Base-by-base conservation (phyloP, 192 early-diverging fungal species). In the Blastocladiella britannica region DNA sequence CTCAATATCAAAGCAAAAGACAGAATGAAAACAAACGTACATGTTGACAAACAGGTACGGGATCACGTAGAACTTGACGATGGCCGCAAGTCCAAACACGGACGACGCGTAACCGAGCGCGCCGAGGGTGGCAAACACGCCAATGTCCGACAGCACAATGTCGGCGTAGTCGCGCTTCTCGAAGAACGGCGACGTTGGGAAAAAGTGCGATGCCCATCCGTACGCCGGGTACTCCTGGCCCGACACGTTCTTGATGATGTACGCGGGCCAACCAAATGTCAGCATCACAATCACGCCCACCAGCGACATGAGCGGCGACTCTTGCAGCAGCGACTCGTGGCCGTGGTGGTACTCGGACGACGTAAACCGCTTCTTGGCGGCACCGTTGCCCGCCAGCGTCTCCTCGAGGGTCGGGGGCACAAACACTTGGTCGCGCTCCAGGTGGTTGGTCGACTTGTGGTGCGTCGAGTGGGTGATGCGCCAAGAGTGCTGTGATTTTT, bases 361-460 rank as follows among this genome's bases (percentile, higher is more conserved):
- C 59, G 69, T 68, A 20, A 20, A 20, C 15, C 37, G 37, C 37
- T 47, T 20, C 15, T 20, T 9, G 15, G n/a, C 7, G 37, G 25
- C 51, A 55, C 5, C 8, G 18, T n/a, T 47, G 26, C 25, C 43
- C 58, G 28, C 53, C 56, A 31, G 24, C 22, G 56, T 63, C 23
- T 55, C 31, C 29, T 72, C 64, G 60, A 86, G 80, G 60, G 79
- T 84, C 61, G 71, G 70, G 22, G 91, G 91, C 7, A 94, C 85
- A 74, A 93, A 97, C 51, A 97, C 93, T 72, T 92, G 86, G 66
- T 97, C 93, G 67, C 84, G 86, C 47, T 71, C 72, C 82, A 97
- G 79, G 72, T 89, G 83, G 59, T 79, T 82, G 53, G 85, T 91
- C 60, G 77, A 77, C 58, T 93, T 92, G 74, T 97, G 93, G 75